A percentile compares a stretch with the other conserved stretches of the same genome.
Conservation (phyloP, 257 asterid genomes). For the Verbascum thapsus region DNA sequence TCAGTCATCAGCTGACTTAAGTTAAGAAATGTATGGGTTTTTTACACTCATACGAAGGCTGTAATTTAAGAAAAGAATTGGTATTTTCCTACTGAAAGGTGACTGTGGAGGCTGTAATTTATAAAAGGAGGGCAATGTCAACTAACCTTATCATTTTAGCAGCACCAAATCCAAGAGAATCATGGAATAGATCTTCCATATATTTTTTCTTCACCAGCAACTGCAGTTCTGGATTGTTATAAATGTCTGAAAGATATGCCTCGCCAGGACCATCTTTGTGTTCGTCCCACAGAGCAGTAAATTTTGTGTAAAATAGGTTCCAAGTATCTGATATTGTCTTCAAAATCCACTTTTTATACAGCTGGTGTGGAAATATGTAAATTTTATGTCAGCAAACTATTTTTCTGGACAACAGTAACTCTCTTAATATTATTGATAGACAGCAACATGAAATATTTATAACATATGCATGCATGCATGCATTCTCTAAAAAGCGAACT, state of each 20-base stretch:
- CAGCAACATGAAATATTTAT: background rate
- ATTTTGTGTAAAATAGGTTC: slow-evolving; percentile 76
- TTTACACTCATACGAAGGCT: background rate
- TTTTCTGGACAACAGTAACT: background rate
- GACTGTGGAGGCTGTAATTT: background rate
- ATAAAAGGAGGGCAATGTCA: background rate
- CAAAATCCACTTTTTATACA: slow-evolving; percentile 79
- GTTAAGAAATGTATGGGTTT: background rate
- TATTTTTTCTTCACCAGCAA: slow-evolving; percentile 58
- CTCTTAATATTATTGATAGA: background rate
- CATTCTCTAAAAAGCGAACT: background rate
- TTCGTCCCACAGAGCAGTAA: slow-evolving; percentile 85
- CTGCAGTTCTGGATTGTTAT: slow-evolving; percentile 66
- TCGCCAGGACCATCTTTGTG: slow-evolving; percentile 92
- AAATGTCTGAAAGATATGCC: slow-evolving; percentile 87
- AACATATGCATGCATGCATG: background rate
- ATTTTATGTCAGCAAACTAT: background rate
- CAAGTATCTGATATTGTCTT: slow-evolving; percentile 82
- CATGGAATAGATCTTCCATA: slow-evolving; percentile 79
- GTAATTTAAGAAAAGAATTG: background rate
- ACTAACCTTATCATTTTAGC: slow-evolving; percentile 95
- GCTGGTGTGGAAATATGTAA: slow-evolving; percentile 40
- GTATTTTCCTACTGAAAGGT: background rate
- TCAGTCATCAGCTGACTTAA: background rate
- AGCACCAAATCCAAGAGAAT: slow-evolving; percentile 89